Evolutionary conservation across 352 stramenopile genomes (phyloP), one percentile per base, ranked within the genome.

Genomic region (Phytophthora pisi): DNA sequence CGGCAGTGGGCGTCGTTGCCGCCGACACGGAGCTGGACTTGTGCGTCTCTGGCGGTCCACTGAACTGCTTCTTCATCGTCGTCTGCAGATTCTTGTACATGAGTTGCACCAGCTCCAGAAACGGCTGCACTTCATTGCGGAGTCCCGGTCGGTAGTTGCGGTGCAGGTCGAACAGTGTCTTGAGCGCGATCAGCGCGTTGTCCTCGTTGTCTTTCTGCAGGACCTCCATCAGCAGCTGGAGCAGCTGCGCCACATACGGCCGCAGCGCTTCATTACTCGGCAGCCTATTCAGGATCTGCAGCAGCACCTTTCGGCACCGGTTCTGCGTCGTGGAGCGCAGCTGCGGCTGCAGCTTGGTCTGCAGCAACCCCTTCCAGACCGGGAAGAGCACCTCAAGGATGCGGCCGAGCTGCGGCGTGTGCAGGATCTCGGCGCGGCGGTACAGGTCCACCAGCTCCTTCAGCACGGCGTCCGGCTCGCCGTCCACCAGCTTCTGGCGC

Each of bases 111-210:
- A 97, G 79, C 47, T 96, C 87, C 9, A 97, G 68, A 66, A 97
- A 96, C 4, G 87, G 76, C 68, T 93, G 89, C 49, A 99, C 95
- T 66, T 98, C 86, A 43, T 90, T 92, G 18, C 89, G 82, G n/a
- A 98, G 79, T 7, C 78, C 82, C 0, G 92, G 86, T 6, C 94
- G 88, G 75, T 98, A 99, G 66, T 97, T 98, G 64, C 98, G 98
- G 77, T 99, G 96, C 59, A 99, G 74, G 61, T 99, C 96, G 71
- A 99, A 99, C 34, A 99, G 92, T 63, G 98, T 98, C 63, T 96
- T 91, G 46, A 98, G 77, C 58, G 91, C 94, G 57, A 98, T 80
- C 16, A 99, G 79, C 24, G 93, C 93, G 79, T 99, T 99, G 43
- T 98, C 96, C 76, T 99, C 97, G 70, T 98, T 98, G 74, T 99